Evolutionary conservation across 352 stramenopile species (phyloP).

Genomic region (Globisporangium solare): DNA sequence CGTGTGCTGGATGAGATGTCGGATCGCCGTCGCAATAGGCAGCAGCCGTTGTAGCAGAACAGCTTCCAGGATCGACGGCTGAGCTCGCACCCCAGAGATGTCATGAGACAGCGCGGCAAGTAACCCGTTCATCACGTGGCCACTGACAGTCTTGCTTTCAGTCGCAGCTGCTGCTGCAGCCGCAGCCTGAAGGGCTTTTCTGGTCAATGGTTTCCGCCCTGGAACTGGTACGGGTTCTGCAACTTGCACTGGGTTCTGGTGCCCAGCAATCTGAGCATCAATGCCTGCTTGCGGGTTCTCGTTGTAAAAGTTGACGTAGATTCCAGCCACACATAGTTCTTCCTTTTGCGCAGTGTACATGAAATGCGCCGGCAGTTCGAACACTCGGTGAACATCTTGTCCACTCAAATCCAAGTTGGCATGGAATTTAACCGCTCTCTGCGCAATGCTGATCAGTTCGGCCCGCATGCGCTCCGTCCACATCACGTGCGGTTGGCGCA

Average conservation of each 20-base stretch:
- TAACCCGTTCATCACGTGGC: constrained; percentile 73
- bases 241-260: constrained; percentile 30
- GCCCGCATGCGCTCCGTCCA: constrained; percentile 83
- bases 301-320: constrained; percentile 90
- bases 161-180: constrained; percentile 17
- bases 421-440: constrained; percentile 71
- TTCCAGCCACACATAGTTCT: constrained; percentile 79
- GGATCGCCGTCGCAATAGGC: constrained; percentile 72
- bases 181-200: constrained; percentile 19
- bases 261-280: constrained; percentile 70
- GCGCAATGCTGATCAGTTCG: constrained; percentile 63
- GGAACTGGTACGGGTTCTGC: constrained; percentile 6
- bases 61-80: constrained; percentile 61
- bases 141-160: constrained; percentile 49
- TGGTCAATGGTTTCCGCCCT: constrained; percentile 10
- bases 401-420: constrained; percentile 46
- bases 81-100: constrained; percentile 61
- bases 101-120: constrained; percentile 67
- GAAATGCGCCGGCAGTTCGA: constrained; percentile 67
- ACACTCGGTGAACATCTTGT: constrained; percentile 62
- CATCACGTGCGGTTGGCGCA: constrained; percentile 82
- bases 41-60: constrained; percentile 70
- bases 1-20: constrained; percentile 78
- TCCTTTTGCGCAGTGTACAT: constrained; percentile 82
- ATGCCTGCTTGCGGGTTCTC: constrained; percentile 75